Base-by-base conservation (phyloP, 78 protist genomes). In the Isochrysis galbana region DNA sequence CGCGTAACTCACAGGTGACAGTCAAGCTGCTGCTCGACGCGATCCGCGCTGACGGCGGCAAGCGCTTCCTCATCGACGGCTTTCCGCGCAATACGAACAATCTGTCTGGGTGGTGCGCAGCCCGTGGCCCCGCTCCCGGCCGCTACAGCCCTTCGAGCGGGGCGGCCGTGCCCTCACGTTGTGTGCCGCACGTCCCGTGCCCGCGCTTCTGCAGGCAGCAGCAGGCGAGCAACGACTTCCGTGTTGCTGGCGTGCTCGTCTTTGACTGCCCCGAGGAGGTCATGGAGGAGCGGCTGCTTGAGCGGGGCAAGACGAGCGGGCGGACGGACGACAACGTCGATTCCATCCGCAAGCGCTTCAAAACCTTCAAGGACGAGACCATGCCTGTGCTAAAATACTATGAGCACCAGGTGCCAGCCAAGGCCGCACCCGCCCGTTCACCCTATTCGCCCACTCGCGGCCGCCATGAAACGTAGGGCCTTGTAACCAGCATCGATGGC, bases 11-110 rank as follows among this genome's bases (percentile, higher is more conserved):
- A n/a, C n/a, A n/a, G 61, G 61, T 97, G 26, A 97, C 98, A n/a
- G 95, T 97, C 90, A 70, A 91, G 38, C 94, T 96, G 72, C 90
- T 97, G 25, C 74, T 70, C 41, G 42, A 91, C 1, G 96, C 95
- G 25, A 95, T 97, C 23, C 47, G 5, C 14, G 61, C 61, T n/a
- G n/a, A 78, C 55, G 82, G 80, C 36, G 91, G 70, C 67, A 39
- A 32, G 70, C 80, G 87, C 86, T 94, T 93, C 90, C 92, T 97
- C 29, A 89, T 96, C 54, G 97, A 96, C 87, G 97, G 98, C 29
- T 97, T 97, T 93, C 98, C 98, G 36, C 91, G 97, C 51, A 94
- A 86, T 39, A 78, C 80, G 36, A 11, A 78, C 87, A 78, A 78
- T 48, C 46, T 78, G 14, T 3, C 87, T 0, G 87, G 54, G 38